Conservation (phyloP, 192 early-diverging fungal species). For the Coemansia biformis region DNA sequence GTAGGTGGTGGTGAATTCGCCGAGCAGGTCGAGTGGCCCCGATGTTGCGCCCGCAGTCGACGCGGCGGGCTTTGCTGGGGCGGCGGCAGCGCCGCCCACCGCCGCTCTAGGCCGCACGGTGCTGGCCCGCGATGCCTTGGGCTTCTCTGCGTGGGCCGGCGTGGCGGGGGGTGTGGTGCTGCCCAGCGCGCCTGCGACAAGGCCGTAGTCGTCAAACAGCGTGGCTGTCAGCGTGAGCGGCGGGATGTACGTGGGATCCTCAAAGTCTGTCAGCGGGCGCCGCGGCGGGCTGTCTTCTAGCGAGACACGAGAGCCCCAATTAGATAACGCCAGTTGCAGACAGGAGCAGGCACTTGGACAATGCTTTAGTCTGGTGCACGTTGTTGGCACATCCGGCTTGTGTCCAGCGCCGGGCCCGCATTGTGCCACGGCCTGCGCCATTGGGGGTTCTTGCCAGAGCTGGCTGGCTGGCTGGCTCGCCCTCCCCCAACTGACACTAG, state of each 20-base stretch:
- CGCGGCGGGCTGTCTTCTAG: conserved; percentile 47
- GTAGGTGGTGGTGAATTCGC: conserved; percentile 45
- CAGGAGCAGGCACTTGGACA: no score
- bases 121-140: neutral
- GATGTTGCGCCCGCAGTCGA: neutral
- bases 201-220: conserved; percentile 39
- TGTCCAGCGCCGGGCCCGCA: neutral
- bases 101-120: no score
- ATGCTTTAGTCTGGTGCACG: neutral
- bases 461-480: no score
- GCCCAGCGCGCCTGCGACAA: neutral
- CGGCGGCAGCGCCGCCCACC: no score
- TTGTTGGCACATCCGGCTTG: neutral
- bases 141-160: neutral
- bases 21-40: conserved; percentile 17
- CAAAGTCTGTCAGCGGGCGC: conserved; percentile 37
- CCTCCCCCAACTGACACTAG: neutral
- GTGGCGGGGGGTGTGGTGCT: conserved; percentile 1
- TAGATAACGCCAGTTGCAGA: neutral
- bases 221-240: conserved; percentile 45
- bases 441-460: no score
- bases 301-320: neutral
- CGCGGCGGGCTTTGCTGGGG: neutral
- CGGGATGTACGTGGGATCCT: conserved; percentile 47
- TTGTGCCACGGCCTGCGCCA: neutral